These are phyloP conservation scores for Botrytis pseudocinerea DNA, from an alignment of 2,329 filamentous ascomycete genomes.

Conservation along the genomic window DNA sequence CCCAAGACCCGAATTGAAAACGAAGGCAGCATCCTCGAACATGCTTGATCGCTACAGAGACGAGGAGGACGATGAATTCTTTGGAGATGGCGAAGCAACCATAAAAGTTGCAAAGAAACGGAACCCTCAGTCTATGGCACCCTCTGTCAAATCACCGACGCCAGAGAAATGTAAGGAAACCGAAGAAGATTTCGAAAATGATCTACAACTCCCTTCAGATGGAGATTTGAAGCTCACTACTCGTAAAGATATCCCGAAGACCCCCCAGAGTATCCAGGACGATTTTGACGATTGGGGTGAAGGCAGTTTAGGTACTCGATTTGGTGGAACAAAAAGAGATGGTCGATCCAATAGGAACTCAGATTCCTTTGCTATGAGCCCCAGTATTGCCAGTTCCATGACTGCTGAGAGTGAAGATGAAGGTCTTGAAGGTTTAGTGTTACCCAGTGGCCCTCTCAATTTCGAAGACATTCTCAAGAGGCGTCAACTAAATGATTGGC, in stretches of 20 bases:
- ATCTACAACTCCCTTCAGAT: slow-evolving; percentile 69
- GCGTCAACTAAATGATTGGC: slow-evolving; percentile 62
- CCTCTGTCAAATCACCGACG: slow-evolving; percentile 58
- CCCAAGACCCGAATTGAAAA: slow-evolving; percentile 32
- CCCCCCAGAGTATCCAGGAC: slow-evolving; percentile 61
- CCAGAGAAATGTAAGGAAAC: slow-evolving; percentile 46
- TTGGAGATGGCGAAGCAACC: slow-evolving; percentile 63
- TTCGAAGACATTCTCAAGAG: slow-evolving; percentile 76
- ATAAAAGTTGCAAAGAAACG: slow-evolving; percentile 67
- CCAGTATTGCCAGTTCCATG: slow-evolving; percentile 87
- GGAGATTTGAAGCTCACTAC: slow-evolving; percentile 61
- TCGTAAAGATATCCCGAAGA: slow-evolving; percentile 62
- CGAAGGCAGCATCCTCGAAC: slow-evolving; percentile 42
- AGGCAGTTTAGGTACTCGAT: slow-evolving; percentile 86
- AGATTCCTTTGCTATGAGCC: slow-evolving; percentile 84
- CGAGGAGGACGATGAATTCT: slow-evolving; percentile 61
- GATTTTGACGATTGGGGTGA: slow-evolving; percentile 93
- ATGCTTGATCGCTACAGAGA: slow-evolving; percentile 67
- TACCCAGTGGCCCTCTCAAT: slow-evolving; percentile 81
- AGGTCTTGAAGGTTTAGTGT: slow-evolving; percentile 81
- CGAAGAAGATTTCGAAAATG: slow-evolving; percentile 70
- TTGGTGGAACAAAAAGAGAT: slow-evolving; percentile 81
- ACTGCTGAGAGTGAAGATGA: slow-evolving; percentile 94
- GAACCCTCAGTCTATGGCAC: slow-evolving; percentile 51
- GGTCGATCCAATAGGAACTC: slow-evolving; percentile 80